phyloP scores from a whole-genome alignment of 257 asterid species.

The Scutellaria galericulata region DNA sequence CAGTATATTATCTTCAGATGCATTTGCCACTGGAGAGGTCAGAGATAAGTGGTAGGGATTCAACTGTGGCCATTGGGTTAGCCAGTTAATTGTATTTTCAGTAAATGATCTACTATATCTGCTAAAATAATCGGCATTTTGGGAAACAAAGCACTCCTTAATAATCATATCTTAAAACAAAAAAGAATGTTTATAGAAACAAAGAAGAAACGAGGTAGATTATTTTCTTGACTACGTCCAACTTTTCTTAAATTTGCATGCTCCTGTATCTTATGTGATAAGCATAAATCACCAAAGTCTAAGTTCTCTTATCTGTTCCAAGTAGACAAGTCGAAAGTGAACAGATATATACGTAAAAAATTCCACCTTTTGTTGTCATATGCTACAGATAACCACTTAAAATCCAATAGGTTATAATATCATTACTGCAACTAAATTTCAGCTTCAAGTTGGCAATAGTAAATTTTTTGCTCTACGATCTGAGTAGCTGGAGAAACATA shows the following conservation, averaged over 20 bases:
- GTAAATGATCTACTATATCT: background rate
- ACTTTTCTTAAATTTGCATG: background rate
- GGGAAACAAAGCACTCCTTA: background rate
- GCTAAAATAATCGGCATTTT: slow-evolving; percentile 10
- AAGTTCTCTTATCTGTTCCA: slow-evolving; percentile 4
- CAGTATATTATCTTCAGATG: background rate
- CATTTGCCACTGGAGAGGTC: background rate
- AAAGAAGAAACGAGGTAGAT: background rate
- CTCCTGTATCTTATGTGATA: background rate
- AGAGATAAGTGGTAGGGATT: background rate
- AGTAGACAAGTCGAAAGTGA: background rate
- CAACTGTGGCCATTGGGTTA: background rate
- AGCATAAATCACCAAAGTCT: background rate
- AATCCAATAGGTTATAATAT: background rate
- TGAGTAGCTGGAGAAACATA: background rate
- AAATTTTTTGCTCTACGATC: background rate
- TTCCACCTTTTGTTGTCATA: background rate
- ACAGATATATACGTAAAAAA: background rate
- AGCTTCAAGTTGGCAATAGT: background rate
- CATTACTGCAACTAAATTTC: background rate
- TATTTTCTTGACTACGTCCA: background rate
- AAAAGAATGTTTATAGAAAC: background rate
- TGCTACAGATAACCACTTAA: background rate
- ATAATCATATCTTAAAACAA: background rate
- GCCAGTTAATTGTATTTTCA: background rate